phyloP scores from a whole-genome alignment of 345 rosid species.

The Zanthoxylum bungeanum region DNA sequence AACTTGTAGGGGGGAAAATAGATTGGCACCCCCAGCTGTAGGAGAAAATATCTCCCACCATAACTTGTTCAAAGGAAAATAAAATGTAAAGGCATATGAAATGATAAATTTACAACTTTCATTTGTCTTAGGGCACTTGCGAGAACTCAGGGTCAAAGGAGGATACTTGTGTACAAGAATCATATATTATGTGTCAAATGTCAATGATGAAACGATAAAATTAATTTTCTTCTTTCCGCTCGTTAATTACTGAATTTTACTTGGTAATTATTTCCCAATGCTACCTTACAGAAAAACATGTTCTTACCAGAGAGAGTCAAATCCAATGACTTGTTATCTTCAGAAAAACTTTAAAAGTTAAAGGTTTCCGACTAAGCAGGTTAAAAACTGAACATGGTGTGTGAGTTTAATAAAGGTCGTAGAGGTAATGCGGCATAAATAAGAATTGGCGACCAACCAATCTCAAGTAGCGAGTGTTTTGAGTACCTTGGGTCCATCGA shows the following conservation, averaged over 20 bases:
- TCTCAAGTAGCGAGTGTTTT: too few relatives aligned
- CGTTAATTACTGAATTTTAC: not conserved
- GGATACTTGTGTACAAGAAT: not conserved
- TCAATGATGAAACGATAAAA: not conserved
- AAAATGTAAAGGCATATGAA: not conserved
- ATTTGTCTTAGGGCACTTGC: not conserved
- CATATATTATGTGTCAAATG: not conserved
- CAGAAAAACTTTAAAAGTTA: too few relatives aligned
- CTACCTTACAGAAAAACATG: not conserved
- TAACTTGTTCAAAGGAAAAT: not conserved
- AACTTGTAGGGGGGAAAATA: not conserved
- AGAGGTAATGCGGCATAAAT: too few relatives aligned
- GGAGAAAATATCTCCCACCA: not conserved
- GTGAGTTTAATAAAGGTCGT: too few relatives aligned
- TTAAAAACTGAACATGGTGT: too few relatives aligned
- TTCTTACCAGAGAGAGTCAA: slow-evolving; percentile 72
- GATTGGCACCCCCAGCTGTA: not conserved
- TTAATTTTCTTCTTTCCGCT: not conserved
- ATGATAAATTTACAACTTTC: not conserved
- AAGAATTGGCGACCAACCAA: too few relatives aligned
- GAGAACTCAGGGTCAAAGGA: not conserved
- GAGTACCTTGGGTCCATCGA: too few relatives aligned
- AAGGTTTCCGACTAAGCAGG: too few relatives aligned
- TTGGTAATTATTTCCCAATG: not conserved
- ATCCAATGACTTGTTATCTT: slow-evolving; percentile 79